phyloP scores from a whole-genome alignment of 441 rosid genomes.

The Croton laevigatus region DNA sequence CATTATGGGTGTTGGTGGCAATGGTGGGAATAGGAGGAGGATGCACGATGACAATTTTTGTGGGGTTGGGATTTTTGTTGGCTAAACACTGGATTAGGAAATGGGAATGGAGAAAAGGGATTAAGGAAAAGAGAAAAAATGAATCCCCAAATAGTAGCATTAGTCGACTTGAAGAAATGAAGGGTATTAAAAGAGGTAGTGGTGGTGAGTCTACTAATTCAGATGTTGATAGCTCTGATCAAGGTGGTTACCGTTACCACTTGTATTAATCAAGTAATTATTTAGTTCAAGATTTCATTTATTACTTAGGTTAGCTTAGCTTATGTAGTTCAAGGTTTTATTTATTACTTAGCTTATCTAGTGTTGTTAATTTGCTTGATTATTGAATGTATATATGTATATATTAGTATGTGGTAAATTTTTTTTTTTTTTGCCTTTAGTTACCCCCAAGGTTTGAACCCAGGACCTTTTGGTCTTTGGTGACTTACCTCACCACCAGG shows the following conservation, averaged over 20 bases:
- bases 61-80: constrained; percentile 36
- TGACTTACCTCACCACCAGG: too few species aligned
- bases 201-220: constrained; percentile 33
- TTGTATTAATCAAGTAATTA: constrained; percentile 27
- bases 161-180: constrained; percentile 42
- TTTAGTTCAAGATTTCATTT: not conserved
- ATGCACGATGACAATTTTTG: constrained; percentile 29
- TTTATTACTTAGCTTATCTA: not conserved
- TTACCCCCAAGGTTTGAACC: too few species aligned
- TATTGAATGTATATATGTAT: too few species aligned
- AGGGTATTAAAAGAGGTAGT: constrained; percentile 22
- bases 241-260: constrained; percentile 36
- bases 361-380: not conserved
- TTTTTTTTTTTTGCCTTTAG: too few species aligned
- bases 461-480: too few species aligned
- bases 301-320: not conserved
- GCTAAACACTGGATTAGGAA: constrained; percentile 40
- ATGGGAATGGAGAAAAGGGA: constrained; percentile 36
- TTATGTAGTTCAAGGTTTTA: not conserved
- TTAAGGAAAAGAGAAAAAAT: constrained; percentile 13
- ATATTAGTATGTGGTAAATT: not conserved
- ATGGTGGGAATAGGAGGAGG: constrained; percentile 42
- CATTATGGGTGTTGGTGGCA: constrained; percentile 36
- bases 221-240: constrained; percentile 39
- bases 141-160: constrained; percentile 31